Evolutionary conservation across 2,329 filamentous ascomycete genomes (phyloP), one percentile per base, ranked within the genome.

Genomic region (Aspergillus ochraceus): DNA sequence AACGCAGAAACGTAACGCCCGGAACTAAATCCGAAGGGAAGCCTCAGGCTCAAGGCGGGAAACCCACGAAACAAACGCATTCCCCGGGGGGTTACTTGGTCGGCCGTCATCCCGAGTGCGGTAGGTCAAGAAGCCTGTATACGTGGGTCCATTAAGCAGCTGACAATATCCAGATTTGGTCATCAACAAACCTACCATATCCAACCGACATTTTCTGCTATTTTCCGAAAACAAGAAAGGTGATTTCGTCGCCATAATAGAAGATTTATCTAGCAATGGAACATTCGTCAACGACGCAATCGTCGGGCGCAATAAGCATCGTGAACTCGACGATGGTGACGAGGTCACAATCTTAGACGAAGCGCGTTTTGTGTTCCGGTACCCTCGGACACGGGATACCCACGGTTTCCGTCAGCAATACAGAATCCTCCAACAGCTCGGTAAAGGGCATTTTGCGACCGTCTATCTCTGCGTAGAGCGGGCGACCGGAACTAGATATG

Each of bases 201-300:
- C 93, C 19, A 98, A 98, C 72, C 86, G 93, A 4, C 74, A 84
- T 81, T 65, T 83, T 86, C 64, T 82, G 49, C 64, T 83, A 55
- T 80, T 82, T 66, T 73, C 80, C 53, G 84, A 88, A 71, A 86
- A 84, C 65, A 84, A 81, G 63, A 78, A 80, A 54, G 84, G 86
- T 36, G 81, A 83, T 62, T 72, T 81, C 0, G 77, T 87, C 47
- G 94, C 92, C 9, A 85, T 98, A 12, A 77, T 99, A 5, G 93
- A 99, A 74, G 95, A 99, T 74, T 79, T 98, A 20, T 99, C 95
- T 6, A 95, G 88, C 72, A 99, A 99, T 73, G 95, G 95, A 54
- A 99, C 96, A 0, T 99, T 93, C 72, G 89, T 99, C 68, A 98
- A 98, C 71, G 92, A 97, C 68, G 89, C 88, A 17, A 84, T 96